Evolutionary conservation across 805 yeast genomes (phyloP), one percentile per base, ranked within the genome.

Genomic region (Ogataea angusta): DNA sequence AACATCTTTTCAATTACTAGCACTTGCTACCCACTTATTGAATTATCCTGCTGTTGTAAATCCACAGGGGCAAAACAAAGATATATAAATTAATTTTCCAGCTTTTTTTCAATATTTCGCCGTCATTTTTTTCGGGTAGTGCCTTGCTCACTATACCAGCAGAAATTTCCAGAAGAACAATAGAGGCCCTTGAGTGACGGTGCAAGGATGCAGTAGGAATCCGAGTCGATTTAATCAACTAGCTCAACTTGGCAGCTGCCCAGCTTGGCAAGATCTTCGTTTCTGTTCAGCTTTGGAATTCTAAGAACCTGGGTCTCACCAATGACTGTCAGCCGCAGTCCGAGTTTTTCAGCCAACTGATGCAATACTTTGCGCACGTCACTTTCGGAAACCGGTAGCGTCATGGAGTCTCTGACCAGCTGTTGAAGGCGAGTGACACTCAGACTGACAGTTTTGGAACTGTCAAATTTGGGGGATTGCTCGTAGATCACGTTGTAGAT

Each of bases 401-500:
- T 34, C 13, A 48, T 18, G 2, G 59, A 51, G 41, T 59, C 62
- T 15, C 40, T 43, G 2, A 55, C 48, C 3, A 48, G 40, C 18
- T 47, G 51, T 5, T 36, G 39, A 18, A 59, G 30, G 30, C 49
- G 25, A 13, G 16, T 28, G 28, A 48, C 21, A 33, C 48, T 48
- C n/a, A 54, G 8, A 28, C 48, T 46, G 18, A 39, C 36, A 2
- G 42, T 32, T 19, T 27, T 42, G 21, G 26, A 30, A 18, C 26
- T 27, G 3, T 36, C 40, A 6, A 36, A 38, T 26, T 41, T 49
- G 4, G 52, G 52, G 10, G 59, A 47, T 23, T 50, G 55, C 30
- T 52, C 53, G 34, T 50, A 56, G 1, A 59, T 27, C 12, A 56
- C 54, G 13, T 57, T 48, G 47, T 59, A 59, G 10, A 57, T 40